Conservation (phyloP, 2,329 filamentous ascomycete genomes). For the Fusarium lateritium region DNA sequence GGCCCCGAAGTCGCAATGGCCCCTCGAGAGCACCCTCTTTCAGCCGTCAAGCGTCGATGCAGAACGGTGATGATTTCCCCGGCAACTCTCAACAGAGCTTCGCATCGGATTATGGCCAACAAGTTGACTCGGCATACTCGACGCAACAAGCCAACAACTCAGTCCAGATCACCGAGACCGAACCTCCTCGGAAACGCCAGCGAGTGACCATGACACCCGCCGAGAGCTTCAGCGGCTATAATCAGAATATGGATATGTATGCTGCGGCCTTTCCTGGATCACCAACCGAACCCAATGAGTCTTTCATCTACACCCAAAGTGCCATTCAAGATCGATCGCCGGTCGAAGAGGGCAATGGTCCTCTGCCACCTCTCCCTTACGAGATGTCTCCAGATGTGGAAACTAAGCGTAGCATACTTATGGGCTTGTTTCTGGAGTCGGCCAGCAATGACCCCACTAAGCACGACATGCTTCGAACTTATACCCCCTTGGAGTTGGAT, state of each 20-base stretch:
- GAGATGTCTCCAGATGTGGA: constrained; percentile 77
- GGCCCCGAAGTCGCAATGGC: constrained; percentile 75
- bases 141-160: constrained; percentile 66
- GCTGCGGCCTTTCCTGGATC: constrained; percentile 73
- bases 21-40: constrained; percentile 78
- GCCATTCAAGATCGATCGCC: constrained; percentile 60
- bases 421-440: constrained; percentile 86
- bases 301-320: constrained; percentile 76
- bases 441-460: constrained; percentile 78
- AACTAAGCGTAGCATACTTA: constrained; percentile 84
- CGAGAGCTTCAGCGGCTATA: constrained; percentile 70
- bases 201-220: constrained; percentile 69
- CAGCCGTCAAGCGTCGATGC: constrained; percentile 79
- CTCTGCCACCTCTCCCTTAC: constrained; percentile 75
- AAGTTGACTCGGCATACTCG: constrained; percentile 78
- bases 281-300: constrained; percentile 85
- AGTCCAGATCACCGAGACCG: constrained; percentile 63
- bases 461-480: constrained; percentile 81
- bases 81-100: constrained; percentile 89
- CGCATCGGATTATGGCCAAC: constrained; percentile 81
- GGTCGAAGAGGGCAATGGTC: constrained; percentile 67
- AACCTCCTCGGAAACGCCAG: constrained; percentile 87
- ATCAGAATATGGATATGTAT: constrained; percentile 63
- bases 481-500: constrained; percentile 87
- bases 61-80: constrained; percentile 77